A percentile compares a stretch with the other conserved stretches of the same genome.
phyloP scores from a whole-genome alignment of 78 protist species.

The Planoprotostelium fungivorum region DNA sequence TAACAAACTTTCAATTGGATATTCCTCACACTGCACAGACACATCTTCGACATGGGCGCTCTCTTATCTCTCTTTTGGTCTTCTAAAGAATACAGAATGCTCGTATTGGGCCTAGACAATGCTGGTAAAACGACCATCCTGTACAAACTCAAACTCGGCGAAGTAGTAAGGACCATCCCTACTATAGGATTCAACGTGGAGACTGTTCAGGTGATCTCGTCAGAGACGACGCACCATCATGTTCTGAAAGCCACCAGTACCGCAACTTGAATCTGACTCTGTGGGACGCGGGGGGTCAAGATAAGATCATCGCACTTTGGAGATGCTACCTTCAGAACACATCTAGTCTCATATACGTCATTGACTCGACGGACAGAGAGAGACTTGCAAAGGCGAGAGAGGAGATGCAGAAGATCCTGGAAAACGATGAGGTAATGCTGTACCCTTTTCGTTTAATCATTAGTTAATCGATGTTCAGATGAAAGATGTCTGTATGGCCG shows the following conservation, averaged over 20 bases:
- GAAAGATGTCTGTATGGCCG: no score
- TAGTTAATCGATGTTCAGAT: no score
- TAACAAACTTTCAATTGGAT: no score
- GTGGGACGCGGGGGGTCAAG: background rate
- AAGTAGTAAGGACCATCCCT: slow-evolving; percentile 58
- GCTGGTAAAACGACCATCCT: slow-evolving; percentile 83
- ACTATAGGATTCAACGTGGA: slow-evolving; percentile 84
- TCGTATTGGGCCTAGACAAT: slow-evolving; percentile 92
- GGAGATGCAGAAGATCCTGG: slow-evolving; percentile 53
- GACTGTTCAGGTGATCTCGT: slow-evolving; percentile 43
- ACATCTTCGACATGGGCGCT: no score
- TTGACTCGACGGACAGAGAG: slow-evolving; percentile 50
- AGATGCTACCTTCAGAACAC: slow-evolving; percentile 18
- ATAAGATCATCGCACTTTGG: slow-evolving; percentile 4
- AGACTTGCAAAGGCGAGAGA: slow-evolving; percentile 33
- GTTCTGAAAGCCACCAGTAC: no score
- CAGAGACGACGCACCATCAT: no score
- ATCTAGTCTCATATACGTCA: slow-evolving; percentile 34
- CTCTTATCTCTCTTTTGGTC: slow-evolving; percentile 25
- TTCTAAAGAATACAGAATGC: slow-evolving; percentile 82
- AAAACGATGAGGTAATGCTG: slow-evolving; percentile 9
- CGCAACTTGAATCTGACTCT: background rate
- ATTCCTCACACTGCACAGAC: no score
- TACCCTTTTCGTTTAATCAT: slow-evolving; percentile 39
- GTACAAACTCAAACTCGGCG: slow-evolving; percentile 74